Evolutionary conservation across 176 grass and related monocot genomes (phyloP), one percentile per base, ranked within the genome.

Genomic region (Lolium multiflorum): DNA sequence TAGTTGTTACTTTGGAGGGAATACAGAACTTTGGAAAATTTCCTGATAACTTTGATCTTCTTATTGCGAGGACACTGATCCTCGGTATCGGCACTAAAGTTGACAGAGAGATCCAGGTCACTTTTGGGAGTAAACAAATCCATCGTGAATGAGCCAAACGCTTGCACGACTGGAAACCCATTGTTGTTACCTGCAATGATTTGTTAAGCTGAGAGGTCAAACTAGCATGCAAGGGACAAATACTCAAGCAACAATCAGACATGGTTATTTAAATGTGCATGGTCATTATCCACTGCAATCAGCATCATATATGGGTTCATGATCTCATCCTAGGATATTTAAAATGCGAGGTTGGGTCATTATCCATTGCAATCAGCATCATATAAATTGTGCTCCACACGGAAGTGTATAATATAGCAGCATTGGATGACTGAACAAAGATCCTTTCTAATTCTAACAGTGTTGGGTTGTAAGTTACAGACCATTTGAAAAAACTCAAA

Each of bases 71-170:
- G 51, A 56, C 71, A 89, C 39, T 25, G 37, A 87, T 67, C 85
- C 22, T 60, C 84, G 58, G 18, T 78, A 18, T 85, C 21, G 9
- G 66, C 81, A 82, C 50, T 89, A 13, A 98, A 98, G 79, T 98
- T 98, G 63, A 98, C 80, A 43, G 96, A 98, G 7, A 95, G 82
- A 80, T 98, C 96, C 75, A 98, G 85, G 69, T 98, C 96, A 94
- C 93, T 98, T 72, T 11, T 37, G 52, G 88, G 54, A 69, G 96
- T 95, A 88, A 95, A 98, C 38, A 98, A 92, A 76, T 98, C 86
- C 96, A 98, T 98, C 12, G 87, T 92, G 84, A 98, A 98, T 73
- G 96, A 98, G 43, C 93, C 96, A 92, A 98, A 95, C 88, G 93
- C 88, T 63, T 94, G 84, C 70, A 95, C 96, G 22, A 84, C 59